Conservation (phyloP, 1,139 yeast genomes). For the Pneumocystis oryctolagi region DNA sequence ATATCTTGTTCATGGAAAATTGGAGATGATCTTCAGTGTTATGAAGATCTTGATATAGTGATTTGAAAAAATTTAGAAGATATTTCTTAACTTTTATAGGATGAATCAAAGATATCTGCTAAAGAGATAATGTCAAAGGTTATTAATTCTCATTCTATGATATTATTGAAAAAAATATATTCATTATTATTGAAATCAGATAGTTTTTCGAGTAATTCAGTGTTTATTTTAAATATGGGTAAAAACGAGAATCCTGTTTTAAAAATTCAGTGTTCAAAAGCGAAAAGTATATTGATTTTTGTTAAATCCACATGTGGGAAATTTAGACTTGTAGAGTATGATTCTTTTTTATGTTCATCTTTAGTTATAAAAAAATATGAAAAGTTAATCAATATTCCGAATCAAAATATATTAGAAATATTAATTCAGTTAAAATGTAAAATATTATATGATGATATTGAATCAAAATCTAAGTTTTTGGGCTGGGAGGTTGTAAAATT, state of each 20-base stretch:
- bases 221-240: background rate
- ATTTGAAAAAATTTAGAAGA: background rate
- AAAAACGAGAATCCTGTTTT: background rate
- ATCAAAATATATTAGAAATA: background rate
- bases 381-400: background rate
- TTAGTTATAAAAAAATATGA: background rate
- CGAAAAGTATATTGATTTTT: background rate
- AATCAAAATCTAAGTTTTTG: constrained; percentile 3
- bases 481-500: constrained; percentile 4
- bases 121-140: background rate
- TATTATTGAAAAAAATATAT: background rate
- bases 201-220: background rate
- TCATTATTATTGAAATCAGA: background rate
- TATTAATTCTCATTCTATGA: background rate
- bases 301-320: background rate
- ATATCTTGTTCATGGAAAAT: background rate
- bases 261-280: background rate
- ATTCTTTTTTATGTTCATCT: background rate
- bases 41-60: background rate
- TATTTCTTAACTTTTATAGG: background rate
- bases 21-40: background rate
- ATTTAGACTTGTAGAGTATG: background rate
- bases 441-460: constrained; percentile 2
- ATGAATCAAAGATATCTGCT: background rate
- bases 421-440: constrained; percentile 2